Base-by-base conservation (phyloP, 345 rosid species). In the Euphorbia pulcherrima region DNA sequence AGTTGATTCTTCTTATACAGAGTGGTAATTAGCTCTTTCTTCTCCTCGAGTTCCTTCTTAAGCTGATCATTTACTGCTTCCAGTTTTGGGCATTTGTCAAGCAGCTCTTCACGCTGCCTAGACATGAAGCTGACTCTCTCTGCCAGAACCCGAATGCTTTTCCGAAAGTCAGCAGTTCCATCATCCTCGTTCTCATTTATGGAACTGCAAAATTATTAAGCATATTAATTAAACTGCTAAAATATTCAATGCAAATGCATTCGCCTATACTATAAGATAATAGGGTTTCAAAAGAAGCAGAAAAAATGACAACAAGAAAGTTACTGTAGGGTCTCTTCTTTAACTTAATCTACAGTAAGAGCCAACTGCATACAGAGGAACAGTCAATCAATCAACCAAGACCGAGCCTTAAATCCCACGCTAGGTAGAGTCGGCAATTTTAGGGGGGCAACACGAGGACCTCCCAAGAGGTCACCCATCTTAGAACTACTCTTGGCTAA, bases 41-140 rank as follows among this genome's bases (percentile, higher is more conserved):
- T 92, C 67, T 84, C 97, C 61, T 87, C 90, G 74, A 92, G 64
- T 46, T 92, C 97, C 81, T 88, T 92, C 75, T 74, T 83, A 55
- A 91, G 87, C 75, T 79, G 85, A 77, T 87, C 96, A 65, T 88
- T 86, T 62, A 81, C 77, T 64, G 81, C 81, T 77, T 95, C 97
- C 69, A 87, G 78, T 52, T 85, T 86, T 12, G 80, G 81, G 68
- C 58, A 77, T 83, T 87, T 95, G 67, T 90, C 97, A 60, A 87
- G 84, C 71, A 92, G 76, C 81, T 94, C 97, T 67, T 81, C 88
- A 0, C 87, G 81, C 77, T 88, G 85, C 81, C 77, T 82, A 40
- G 90, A 85, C 77, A 95, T 79, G 92, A 84, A 87, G 70, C 84
- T 70, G 65, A 95, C 92, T 78, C 77, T 87, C 59, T 92, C 99